Evolutionary conservation across 768 basidiomycete species (phyloP).

Genomic region (Leccinum longicurvipes): DNA sequence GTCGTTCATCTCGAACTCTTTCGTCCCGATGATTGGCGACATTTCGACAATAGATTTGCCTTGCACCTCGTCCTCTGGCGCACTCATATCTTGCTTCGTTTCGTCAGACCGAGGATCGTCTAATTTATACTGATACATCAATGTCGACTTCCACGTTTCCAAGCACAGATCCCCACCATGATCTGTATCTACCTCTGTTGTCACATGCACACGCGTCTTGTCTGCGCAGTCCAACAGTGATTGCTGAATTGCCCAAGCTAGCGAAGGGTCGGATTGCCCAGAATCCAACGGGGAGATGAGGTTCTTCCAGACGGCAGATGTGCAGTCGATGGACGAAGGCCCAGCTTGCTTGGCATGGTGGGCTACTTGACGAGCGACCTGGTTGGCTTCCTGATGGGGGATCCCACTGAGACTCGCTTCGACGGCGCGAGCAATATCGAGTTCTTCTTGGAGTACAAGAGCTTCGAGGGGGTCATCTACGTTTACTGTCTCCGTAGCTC

Average conservation of each 20-base stretch:
- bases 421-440: slow-evolving; percentile 45
- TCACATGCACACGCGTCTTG: not conserved
- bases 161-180: slow-evolving; percentile 9
- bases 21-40: slow-evolving; percentile 61
- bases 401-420: slow-evolving; percentile 41
- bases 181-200: not conserved
- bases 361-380: slow-evolving; percentile 5
- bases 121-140: slow-evolving; percentile 4
- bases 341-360: slow-evolving; percentile 7
- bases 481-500: slow-evolving; percentile 1
- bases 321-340: not conserved
- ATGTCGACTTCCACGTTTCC: not conserved
- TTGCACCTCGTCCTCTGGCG: not conserved
- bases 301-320: slow-evolving; percentile 8
- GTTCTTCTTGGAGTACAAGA: slow-evolving; percentile 34
- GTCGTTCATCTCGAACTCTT: slow-evolving; percentile 54
- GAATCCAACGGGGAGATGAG: slow-evolving; percentile 4
- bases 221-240: slow-evolving; percentile 19
- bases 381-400: slow-evolving; percentile 1
- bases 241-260: slow-evolving; percentile 33
- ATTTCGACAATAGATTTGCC: not conserved
- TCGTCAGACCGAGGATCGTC: not conserved
- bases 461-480: slow-evolving; percentile 13
- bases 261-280: slow-evolving; percentile 13
- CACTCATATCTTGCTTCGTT: not conserved